Percentiles rank a stretch among this genome's conserved stretches.
Evolutionary conservation across 768 basidiomycete genomes (phyloP).

Genomic region (Lactarius deliciosus): DNA sequence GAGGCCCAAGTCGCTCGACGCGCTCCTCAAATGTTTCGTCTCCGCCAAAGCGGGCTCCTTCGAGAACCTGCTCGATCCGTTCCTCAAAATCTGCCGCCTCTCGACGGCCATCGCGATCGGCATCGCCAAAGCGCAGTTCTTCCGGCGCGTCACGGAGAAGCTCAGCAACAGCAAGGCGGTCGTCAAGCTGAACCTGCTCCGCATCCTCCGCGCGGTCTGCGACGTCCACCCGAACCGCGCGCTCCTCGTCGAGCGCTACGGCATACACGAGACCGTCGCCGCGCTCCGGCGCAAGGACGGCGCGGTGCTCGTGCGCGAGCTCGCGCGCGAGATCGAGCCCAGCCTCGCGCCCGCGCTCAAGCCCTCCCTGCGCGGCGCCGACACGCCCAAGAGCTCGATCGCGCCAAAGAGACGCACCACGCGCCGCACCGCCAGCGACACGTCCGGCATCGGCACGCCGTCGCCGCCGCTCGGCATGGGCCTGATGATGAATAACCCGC

Average conservation of each 20-base stretch:
- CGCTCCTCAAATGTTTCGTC: conserved; percentile 76
- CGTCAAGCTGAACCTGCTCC: conserved; percentile 85
- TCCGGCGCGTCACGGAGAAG: conserved; percentile 83
- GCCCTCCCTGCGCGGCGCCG: conserved; percentile 43
- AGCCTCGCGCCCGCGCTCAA: conserved; percentile 69
- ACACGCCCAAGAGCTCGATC: conserved; percentile 40
- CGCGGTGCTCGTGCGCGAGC: conserved; percentile 86
- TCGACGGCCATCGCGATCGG: conserved; percentile 73
- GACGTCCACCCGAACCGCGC: conserved; percentile 87
- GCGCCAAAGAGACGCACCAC: conserved; percentile 57
- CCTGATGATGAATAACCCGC: conserved; percentile 31
- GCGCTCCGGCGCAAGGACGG: conserved; percentile 81
- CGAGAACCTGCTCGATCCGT: conserved; percentile 88
- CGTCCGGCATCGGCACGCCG: conserved; percentile 41
- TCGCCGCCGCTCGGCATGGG: conserved; percentile 31
- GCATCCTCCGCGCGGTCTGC: conserved; percentile 80
- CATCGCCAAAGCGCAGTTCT: conserved; percentile 80
- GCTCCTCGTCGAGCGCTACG: conserved; percentile 78
- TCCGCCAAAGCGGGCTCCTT: conserved; percentile 86
- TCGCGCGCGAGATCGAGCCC: conserved; percentile 84
- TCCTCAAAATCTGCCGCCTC: conserved; percentile 86
- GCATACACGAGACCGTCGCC: conserved; percentile 76
- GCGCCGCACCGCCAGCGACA: conserved; percentile 71
- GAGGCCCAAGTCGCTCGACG: conserved; percentile 61
- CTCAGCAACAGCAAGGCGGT: conserved; percentile 79